These are phyloP conservation scores for Gnetum montanum DNA, from an alignment of 75 land plant genomes.

Conservation along the genomic window DNA sequence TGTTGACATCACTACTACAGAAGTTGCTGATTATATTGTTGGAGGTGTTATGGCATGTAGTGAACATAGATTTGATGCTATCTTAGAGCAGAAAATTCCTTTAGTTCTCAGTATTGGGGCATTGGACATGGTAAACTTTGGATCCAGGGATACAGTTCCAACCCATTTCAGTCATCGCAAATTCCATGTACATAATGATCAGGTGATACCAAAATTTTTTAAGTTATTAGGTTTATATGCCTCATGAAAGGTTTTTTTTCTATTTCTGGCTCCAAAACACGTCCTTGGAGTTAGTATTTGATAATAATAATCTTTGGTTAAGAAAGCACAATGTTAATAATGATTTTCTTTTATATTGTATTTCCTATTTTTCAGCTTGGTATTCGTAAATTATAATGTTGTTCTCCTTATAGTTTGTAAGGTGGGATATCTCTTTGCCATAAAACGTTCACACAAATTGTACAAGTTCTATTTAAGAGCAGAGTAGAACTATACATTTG, in stretches of 20 bases:
- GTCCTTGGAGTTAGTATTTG: too few relatives aligned
- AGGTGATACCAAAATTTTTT: slow-evolving; percentile 30
- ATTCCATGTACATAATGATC: slow-evolving; percentile 72
- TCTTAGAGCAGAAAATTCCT: slow-evolving; percentile 64
- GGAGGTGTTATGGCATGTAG: slow-evolving; percentile 97
- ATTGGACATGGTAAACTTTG: slow-evolving; percentile 98
- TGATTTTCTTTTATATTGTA: too few relatives aligned
- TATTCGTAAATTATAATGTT: too few relatives aligned
- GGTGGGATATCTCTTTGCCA: too few relatives aligned
- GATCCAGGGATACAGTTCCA: slow-evolving; percentile 72
- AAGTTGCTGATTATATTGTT: slow-evolving; percentile 90
- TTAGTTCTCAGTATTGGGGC: slow-evolving; percentile 87
- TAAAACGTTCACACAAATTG: too few relatives aligned
- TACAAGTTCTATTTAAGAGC: too few relatives aligned
- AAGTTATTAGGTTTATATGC: not conserved
- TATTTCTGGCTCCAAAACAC: too few relatives aligned
- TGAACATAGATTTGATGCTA: slow-evolving; percentile 68
- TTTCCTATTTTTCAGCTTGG: too few relatives aligned
- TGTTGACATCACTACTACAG: slow-evolving; percentile 92
- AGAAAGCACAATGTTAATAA: too few relatives aligned
- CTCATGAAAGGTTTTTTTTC: not conserved
- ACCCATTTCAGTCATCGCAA: slow-evolving; percentile 50
- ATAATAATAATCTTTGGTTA: too few relatives aligned
- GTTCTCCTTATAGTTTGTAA: too few relatives aligned
- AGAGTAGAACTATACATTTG: too few relatives aligned